Evolutionary conservation across 352 stramenopile genomes (phyloP), one percentile per base, ranked within the genome.

Genomic region (Globisporangium middletonii): DNA sequence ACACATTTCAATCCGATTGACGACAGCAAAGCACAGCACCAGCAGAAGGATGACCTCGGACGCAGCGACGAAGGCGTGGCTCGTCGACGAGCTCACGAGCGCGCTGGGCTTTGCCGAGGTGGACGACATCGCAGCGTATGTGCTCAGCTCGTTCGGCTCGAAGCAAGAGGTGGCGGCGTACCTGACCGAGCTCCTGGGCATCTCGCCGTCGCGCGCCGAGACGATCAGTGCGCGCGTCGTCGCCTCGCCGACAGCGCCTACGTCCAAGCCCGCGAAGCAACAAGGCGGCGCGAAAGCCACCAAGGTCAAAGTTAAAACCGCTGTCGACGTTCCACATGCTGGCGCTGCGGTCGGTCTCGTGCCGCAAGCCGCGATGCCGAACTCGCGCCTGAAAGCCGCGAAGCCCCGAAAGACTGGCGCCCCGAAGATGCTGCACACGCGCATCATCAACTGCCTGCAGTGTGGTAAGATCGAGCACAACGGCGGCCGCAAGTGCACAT

Each of bases 391-490:
- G 9, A 83, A 83, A 45, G 62, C 74, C 56, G 67, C 69, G 27
- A 76, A 72, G 47, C 53, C 43, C 46, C 86, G 79, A 65, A 82
- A 83, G 45, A 62, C 61, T 26, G 51, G 51, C 15, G 33, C 49
- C 6, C 61, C 63, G 11, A 80, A 81, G 47, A 54, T 85, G 51
- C 58, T 85, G 50, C 73, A 87, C 56, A 60, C 69, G 42, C 75
- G 69, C 26, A 70, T 89, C 47, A 86, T 87, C 59, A 91, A 91
- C 62, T 91, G 81, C 55, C 62, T 91, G 38, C 65, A 72, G 18
- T 91, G 81, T 52, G 81, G 81, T 6, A 63, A 66, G 41, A 84
- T 91, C 59, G 81, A 91, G 68, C 66, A 73, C 63, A 88, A 89
- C 47, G 75, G 67, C 52, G 67, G 59, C 9, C 72, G 73, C 16